phyloP scores from a whole-genome alignment of 169 alveolate genomes.

The Eimeria acervulina region DNA sequence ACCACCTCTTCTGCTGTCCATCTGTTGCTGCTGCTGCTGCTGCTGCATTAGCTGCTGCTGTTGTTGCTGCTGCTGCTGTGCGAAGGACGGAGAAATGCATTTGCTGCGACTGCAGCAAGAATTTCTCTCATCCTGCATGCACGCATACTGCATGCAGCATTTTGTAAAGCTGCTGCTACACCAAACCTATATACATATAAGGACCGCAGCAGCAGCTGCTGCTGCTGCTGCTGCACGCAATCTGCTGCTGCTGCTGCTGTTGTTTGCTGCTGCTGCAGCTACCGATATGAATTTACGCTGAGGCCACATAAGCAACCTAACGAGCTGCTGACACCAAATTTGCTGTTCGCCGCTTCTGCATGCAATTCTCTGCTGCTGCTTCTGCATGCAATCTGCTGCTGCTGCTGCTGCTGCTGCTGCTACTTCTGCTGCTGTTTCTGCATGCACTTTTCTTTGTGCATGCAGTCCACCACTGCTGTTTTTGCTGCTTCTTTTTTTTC shows the following conservation, averaged over 20 bases:
- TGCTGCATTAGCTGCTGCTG: no score
- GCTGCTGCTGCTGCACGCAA: no score
- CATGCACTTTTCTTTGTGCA: not conserved
- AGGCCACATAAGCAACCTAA: no score
- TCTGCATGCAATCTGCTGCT: not conserved
- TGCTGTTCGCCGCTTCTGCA: not conserved
- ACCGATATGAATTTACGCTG: no score
- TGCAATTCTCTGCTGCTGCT: no score
- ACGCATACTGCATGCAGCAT: not conserved
- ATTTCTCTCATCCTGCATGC: not conserved
- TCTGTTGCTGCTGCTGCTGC: no score
- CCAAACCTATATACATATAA: not conserved
- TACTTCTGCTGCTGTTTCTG: not conserved
- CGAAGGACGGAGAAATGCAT: not conserved
- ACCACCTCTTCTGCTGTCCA: no score
- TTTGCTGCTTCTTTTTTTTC: not conserved
- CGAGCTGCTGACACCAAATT: not conserved
- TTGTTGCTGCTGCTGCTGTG: no score
- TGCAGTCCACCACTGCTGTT: not conserved
- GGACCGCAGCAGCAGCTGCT: not conserved
- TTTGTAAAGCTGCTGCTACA: not conserved
- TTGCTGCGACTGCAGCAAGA: conserved; percentile 13
- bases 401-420: not conserved
- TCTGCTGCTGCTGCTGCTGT: not conserved
- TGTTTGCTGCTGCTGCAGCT: not conserved